Evolutionary conservation across 2,329 filamentous ascomycete genomes (phyloP).

Genomic region (Cercospora beticola): DNA sequence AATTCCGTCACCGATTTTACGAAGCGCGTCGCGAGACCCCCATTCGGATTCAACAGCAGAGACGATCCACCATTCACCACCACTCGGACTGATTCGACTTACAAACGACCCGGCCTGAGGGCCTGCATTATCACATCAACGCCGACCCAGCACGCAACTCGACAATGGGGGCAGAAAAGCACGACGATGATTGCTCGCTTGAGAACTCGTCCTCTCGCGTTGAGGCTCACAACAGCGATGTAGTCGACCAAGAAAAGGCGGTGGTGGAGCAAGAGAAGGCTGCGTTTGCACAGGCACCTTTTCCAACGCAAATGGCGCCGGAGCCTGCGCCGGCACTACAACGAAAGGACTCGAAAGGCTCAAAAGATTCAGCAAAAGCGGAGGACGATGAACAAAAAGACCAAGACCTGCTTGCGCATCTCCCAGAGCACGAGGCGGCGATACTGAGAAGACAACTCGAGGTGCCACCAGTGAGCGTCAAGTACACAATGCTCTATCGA

Average conservation of each 20-base stretch:
- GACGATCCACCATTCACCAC: neutral
- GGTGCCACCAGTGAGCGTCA: conserved; percentile 45
- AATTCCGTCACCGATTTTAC: neutral
- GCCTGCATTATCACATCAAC: conserved; percentile 13
- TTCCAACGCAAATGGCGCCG: conserved; percentile 30
- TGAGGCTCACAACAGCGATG: conserved; percentile 25
- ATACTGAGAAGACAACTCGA: conserved; percentile 43
- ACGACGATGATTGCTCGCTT: neutral
- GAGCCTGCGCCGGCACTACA: conserved; percentile 32
- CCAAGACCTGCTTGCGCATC: conserved; percentile 38
- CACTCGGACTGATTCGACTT: neutral
- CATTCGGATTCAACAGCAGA: neutral
- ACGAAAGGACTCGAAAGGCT: conserved; percentile 29
- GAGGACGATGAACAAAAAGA: conserved; percentile 29
- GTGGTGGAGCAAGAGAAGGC: conserved; percentile 35
- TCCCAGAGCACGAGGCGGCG: conserved; percentile 41
- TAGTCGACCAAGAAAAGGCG: conserved; percentile 35
- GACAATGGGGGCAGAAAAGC: conserved; percentile 3
- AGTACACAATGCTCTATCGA: conserved; percentile 45
- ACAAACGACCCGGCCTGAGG: conserved; percentile 2
- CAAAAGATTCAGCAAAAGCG: conserved; percentile 26
- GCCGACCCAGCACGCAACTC: neutral
- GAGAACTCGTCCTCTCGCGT: conserved; percentile 16
- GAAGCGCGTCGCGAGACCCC: neutral
- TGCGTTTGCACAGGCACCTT: conserved; percentile 33